Percentiles rank a stretch among this genome's conserved stretches.
Conservation (phyloP, 805 yeast species). For the Metschnikowia vanudenii region DNA sequence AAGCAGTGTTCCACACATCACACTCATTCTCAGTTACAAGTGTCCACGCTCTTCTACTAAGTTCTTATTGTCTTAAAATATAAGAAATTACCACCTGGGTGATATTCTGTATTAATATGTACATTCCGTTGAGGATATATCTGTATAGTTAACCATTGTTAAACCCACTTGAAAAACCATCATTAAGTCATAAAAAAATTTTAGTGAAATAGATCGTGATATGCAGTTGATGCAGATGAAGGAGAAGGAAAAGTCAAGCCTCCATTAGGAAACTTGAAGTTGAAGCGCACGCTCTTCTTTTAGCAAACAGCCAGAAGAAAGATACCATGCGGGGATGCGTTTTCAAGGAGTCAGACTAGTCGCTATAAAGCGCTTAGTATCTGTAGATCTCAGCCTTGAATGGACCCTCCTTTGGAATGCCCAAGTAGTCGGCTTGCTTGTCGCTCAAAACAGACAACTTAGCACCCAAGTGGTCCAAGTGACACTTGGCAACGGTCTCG, state of each 20-base stretch:
- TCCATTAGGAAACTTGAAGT: background rate
- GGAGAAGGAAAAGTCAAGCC: slow-evolving; percentile 21
- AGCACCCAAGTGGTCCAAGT: slow-evolving; percentile 92
- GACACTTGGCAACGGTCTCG: slow-evolving; percentile 97
- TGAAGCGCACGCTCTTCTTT: background rate
- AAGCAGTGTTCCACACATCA: too few relatives aligned
- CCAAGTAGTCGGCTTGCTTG: slow-evolving; percentile 92
- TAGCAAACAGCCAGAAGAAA: background rate
- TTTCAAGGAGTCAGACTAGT: slow-evolving; percentile 12
- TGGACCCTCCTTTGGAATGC: slow-evolving; percentile 91
- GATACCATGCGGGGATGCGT: slow-evolving; percentile 8
- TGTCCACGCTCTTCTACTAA: too few relatives aligned
- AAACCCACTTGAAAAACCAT: slow-evolving; percentile 25
- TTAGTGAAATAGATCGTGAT: slow-evolving; percentile 27
- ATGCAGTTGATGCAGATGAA: slow-evolving; percentile 48
- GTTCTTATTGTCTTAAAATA: background rate
- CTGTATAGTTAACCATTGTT: slow-evolving; percentile 26
- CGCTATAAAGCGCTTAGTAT: slow-evolving; percentile 53
- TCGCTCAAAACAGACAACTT: slow-evolving; percentile 71
- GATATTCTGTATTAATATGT: slow-evolving; percentile 14
- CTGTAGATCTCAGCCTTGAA: slow-evolving; percentile 98
- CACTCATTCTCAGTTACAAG: too few relatives aligned
- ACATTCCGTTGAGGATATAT: slow-evolving; percentile 43
- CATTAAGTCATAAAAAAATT: slow-evolving; percentile 19
- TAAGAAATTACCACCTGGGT: slow-evolving; percentile 2